These are phyloP conservation scores for Lasiosphaeria hispida DNA, from an alignment of 495 filamentous ascomycete genomes.

Conservation along the genomic window DNA sequence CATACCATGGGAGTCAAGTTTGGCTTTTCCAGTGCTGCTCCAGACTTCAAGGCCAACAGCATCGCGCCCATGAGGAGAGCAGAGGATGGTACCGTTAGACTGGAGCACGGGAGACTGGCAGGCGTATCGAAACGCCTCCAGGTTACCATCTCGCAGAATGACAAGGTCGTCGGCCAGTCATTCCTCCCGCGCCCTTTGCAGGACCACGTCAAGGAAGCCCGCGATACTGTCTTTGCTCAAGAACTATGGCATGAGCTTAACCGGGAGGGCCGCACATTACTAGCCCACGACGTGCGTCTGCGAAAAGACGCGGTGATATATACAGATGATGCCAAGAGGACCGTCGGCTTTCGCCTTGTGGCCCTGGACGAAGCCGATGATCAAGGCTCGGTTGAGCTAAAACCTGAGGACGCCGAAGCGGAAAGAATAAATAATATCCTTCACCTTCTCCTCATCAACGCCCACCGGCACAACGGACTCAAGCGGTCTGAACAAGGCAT, in stretches of 20 bases:
- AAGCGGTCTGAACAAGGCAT: conserved; percentile 32
- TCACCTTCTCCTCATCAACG: conserved; percentile 63
- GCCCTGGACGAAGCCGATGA: conserved; percentile 38
- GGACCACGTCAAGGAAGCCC: conserved; percentile 70
- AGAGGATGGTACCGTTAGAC: conserved; percentile 67
- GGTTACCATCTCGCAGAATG: conserved; percentile 52
- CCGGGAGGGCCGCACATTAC: conserved; percentile 70
- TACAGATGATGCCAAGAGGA: conserved; percentile 40
- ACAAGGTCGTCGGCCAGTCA: conserved; percentile 52
- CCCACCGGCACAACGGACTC: conserved; percentile 62
- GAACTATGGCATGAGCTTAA: conserved; percentile 92
- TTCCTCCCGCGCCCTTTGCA: conserved; percentile 44
- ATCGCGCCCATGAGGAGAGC: conserved; percentile 72
- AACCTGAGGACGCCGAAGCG: conserved; percentile 46
- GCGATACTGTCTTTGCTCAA: conserved; percentile 85
- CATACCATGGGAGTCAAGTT: conserved; percentile 80
- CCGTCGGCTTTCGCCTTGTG: conserved; percentile 56
- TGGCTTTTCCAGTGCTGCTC: conserved; percentile 79
- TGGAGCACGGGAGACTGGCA: conserved; percentile 65
- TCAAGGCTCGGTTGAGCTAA: conserved; percentile 12
- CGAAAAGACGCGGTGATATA: conserved; percentile 58
- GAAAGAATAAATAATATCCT: conserved; percentile 58
- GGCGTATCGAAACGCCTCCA: conserved; percentile 61
- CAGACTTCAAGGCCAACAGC: conserved; percentile 73
- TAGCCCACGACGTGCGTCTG: conserved; percentile 62